A percentile compares a stretch with the other conserved stretches of the same genome.
Conservation (phyloP, 1,139 yeast species). For the Chernovozyma sophiae-reginae region DNA sequence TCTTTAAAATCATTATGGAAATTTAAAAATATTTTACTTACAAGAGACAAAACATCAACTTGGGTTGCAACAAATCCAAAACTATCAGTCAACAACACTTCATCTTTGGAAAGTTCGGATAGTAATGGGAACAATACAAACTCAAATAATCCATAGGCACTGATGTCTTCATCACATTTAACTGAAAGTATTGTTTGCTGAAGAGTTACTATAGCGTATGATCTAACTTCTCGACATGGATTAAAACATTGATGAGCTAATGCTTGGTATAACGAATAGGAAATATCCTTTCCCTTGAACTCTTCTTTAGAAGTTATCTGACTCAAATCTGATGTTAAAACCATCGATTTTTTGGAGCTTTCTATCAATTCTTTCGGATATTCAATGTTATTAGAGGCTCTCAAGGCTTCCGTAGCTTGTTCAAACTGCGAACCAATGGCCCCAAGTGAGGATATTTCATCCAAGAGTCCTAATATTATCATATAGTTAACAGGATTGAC, state of each 20-base stretch:
- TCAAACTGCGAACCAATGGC: constrained; percentile 79
- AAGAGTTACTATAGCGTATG: constrained; percentile 56
- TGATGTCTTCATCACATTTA: constrained; percentile 22
- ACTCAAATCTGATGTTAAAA: constrained; percentile 51
- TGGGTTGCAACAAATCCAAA: constrained; percentile 64
- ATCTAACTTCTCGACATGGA: constrained; percentile 75
- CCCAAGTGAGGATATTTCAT: constrained; percentile 79
- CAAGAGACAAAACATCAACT: constrained; percentile 58
- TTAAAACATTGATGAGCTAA: constrained; percentile 85
- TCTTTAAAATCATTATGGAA: constrained; percentile 23
- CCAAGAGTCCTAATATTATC: constrained; percentile 64
- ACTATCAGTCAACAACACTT: constrained; percentile 61
- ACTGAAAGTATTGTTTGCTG: constrained; percentile 42
- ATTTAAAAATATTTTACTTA: constrained; percentile 71
- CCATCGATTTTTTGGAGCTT: constrained; percentile 59
- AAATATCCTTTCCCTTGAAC: constrained; percentile 29
- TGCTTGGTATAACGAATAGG: constrained; percentile 68
- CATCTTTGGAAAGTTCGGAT: constrained; percentile 60
- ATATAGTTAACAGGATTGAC: constrained; percentile 52
- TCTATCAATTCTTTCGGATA: constrained; percentile 49
- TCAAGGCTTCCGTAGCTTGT: constrained; percentile 22
- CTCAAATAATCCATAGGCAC: constrained; percentile 59
- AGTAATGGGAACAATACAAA: constrained; percentile 73
- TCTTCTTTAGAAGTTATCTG: constrained; percentile 21
- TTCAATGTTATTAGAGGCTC: constrained; percentile 19